Evolutionary conservation across 2,329 filamentous ascomycete species (phyloP).

Genomic region (Neonectria hederae): DNA sequence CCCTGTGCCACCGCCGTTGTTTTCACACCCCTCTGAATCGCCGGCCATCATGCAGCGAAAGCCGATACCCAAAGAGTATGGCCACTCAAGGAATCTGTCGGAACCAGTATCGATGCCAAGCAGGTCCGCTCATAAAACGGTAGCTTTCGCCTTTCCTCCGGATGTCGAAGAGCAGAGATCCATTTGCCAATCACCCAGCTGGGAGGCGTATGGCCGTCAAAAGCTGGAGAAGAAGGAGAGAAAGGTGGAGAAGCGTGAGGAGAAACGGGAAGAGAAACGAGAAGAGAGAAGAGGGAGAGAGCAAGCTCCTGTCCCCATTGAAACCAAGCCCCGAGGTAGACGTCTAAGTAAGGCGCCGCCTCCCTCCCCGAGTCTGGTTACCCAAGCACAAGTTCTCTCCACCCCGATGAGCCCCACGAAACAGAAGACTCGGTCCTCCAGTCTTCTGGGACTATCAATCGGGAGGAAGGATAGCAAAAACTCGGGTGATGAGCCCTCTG

Average conservation of each 20-base stretch:
- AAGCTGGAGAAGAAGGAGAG: constrained; percentile 63
- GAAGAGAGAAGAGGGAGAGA: constrained; percentile 20
- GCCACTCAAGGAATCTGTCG: constrained; percentile 21
- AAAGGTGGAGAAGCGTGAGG: constrained; percentile 53
- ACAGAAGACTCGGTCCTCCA: constrained; percentile 41
- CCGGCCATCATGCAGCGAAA: constrained; percentile 32
- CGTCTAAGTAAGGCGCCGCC: constrained; percentile 49
- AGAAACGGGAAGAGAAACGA: constrained; percentile 44
- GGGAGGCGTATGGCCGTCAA: constrained; percentile 65
- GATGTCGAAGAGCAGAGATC: constrained; percentile 45
- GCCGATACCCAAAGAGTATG: constrained; percentile 17
- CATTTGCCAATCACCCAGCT: constrained; percentile 70
- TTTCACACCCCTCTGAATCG: constrained; percentile 26
- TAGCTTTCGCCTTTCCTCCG: constrained; percentile 46
- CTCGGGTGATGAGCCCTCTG: constrained; percentile 29
- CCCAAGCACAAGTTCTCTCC: constrained; percentile 33
- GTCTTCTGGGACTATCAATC: constrained; percentile 39
- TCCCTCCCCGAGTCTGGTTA: constrained; percentile 22
- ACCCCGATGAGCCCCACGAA: constrained; percentile 24
- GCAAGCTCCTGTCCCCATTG: constrained; percentile 10
- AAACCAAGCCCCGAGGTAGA: constrained; percentile 37
- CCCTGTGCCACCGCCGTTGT: constrained; percentile 32
- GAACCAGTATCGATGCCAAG: constrained; percentile 27
- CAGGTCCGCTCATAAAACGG: constrained; percentile 42
- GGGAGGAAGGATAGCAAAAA: constrained; percentile 21